phyloP scores from a whole-genome alignment of 75 land plant genomes.

The Larix kaempferi region DNA sequence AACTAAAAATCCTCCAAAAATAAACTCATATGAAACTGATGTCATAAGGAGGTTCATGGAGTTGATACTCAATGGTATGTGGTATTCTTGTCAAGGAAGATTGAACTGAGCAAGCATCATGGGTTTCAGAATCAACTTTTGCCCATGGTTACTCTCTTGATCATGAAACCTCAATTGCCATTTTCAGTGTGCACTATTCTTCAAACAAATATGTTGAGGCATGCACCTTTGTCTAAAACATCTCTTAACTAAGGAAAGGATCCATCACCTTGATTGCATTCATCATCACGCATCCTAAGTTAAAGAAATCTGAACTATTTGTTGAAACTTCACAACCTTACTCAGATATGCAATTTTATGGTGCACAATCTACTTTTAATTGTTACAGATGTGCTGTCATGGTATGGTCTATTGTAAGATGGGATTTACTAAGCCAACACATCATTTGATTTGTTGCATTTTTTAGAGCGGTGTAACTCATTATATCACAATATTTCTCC shows the following conservation, averaged over 20 bases:
- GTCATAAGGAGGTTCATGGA: slow-evolving; percentile 39
- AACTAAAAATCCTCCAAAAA: no score
- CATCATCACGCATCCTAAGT: slow-evolving; percentile 44
- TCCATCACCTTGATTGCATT: slow-evolving; percentile 15
- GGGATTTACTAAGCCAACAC: slow-evolving; percentile 61
- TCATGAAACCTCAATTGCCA: slow-evolving; percentile 29
- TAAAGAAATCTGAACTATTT: no score
- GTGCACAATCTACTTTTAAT: slow-evolving; percentile 15
- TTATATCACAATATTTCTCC: slow-evolving; percentile 16
- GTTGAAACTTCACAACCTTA: slow-evolving; percentile 52
- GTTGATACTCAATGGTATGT: slow-evolving; percentile 31
- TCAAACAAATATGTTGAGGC: slow-evolving; percentile 35
- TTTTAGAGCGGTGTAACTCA: slow-evolving; percentile 16
- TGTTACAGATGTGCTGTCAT: slow-evolving; percentile 32
- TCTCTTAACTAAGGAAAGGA: slow-evolving; percentile 18
- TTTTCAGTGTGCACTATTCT: slow-evolving; percentile 37
- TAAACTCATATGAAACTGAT: no score
- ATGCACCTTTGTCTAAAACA: slow-evolving; percentile 30
- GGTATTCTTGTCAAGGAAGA: slow-evolving; percentile 49
- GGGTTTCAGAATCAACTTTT: slow-evolving; percentile 35
- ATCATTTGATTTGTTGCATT: slow-evolving; percentile 39
- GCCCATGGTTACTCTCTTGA: slow-evolving; percentile 36
- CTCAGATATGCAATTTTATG: slow-evolving; percentile 58
- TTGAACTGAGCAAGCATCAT: slow-evolving; percentile 47
- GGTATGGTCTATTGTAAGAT: slow-evolving; percentile 43